These are phyloP conservation scores for Cladosporium sp. DNA, from an alignment of 2,329 filamentous ascomycete genomes.

Conservation along the genomic window DNA sequence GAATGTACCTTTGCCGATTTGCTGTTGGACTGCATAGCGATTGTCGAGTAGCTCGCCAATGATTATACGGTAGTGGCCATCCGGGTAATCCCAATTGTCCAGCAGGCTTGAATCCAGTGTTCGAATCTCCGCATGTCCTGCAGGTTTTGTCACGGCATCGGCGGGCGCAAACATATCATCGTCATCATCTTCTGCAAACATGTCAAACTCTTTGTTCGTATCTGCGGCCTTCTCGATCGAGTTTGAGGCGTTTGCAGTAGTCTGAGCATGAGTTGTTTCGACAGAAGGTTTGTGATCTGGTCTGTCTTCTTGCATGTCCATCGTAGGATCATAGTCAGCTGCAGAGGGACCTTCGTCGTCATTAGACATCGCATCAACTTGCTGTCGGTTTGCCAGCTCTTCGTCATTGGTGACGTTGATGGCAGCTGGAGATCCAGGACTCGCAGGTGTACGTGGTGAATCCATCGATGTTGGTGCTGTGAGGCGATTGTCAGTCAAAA, in stretches of 20 bases:
- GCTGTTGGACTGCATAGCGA: slow-evolving; percentile 83
- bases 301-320: slow-evolving; percentile 67
- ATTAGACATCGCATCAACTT: slow-evolving; percentile 26
- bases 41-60: slow-evolving; percentile 85
- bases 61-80: slow-evolving; percentile 95
- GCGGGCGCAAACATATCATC: slow-evolving; percentile 87
- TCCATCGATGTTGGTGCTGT: slow-evolving; percentile 19
- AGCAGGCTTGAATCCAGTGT: slow-evolving; percentile 69
- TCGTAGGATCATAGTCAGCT: slow-evolving; percentile 84
- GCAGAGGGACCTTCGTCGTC: slow-evolving; percentile 76
- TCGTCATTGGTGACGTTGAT: slow-evolving; percentile 40
- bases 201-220: slow-evolving; percentile 54
- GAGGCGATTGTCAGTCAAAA: neutral
- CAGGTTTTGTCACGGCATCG: slow-evolving; percentile 36
- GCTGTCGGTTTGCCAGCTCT: slow-evolving; percentile 33
- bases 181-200: slow-evolving; percentile 63
- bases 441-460: slow-evolving; percentile 23
- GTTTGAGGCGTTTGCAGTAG: neutral
- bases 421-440: slow-evolving; percentile 35
- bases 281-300: slow-evolving; percentile 27
- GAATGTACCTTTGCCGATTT: slow-evolving; percentile 91
- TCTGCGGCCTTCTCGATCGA: slow-evolving; percentile 19
- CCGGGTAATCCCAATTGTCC: slow-evolving; percentile 88
- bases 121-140: slow-evolving; percentile 43
- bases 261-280: neutral